phyloP scores from a whole-genome alignment of 164 flowering plant genomes.

The Vitis rotundifolia region DNA sequence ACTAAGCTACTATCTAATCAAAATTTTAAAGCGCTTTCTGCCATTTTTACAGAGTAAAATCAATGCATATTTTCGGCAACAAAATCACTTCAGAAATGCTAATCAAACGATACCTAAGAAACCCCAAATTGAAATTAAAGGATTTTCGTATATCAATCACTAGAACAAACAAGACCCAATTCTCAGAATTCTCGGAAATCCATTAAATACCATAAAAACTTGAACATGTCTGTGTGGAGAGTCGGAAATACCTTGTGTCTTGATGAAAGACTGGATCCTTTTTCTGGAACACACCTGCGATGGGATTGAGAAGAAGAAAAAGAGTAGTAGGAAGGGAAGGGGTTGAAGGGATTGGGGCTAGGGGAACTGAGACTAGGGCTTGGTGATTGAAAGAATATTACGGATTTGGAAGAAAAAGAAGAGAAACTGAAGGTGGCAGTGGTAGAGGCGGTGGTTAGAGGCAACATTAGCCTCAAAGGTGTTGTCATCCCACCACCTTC shows the following conservation, averaged over 20 bases:
- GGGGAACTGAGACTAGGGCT: conserved; percentile 11
- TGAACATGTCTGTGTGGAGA: too few species aligned
- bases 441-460: conserved; percentile 9
- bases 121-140: not conserved
- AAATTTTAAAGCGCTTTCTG: too few species aligned
- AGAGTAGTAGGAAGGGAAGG: not conserved
- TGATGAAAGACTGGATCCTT: too few species aligned
- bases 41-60: too few species aligned
- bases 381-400: not conserved
- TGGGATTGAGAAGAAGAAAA: not conserved
- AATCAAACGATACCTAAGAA: not conserved
- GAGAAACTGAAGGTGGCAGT: not conserved
- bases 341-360: not conserved
- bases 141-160: not conserved
- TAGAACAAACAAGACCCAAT: not conserved
- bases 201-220: too few species aligned
- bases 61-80: too few species aligned
- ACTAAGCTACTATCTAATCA: too few species aligned
- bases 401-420: conserved; percentile 14
- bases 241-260: too few species aligned
- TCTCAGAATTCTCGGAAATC: not conserved
- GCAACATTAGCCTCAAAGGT: conserved; percentile 24
- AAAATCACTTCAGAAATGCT: too few species aligned
- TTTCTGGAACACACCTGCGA: too few species aligned
- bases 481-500: conserved; percentile 5